Conservation (phyloP, 2,329 filamentous ascomycete genomes). For the Botrytis elliptica region DNA sequence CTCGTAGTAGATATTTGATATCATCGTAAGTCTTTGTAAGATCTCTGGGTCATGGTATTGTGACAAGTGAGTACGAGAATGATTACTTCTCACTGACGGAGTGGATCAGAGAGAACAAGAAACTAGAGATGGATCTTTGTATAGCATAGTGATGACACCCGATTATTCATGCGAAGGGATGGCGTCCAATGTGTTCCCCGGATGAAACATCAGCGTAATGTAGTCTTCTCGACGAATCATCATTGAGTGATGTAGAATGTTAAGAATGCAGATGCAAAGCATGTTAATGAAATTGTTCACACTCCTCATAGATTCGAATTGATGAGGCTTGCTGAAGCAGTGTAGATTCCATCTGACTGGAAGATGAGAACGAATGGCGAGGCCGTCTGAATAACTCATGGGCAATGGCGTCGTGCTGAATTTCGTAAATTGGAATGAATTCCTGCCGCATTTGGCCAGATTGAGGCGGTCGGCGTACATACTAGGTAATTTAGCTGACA, state of each 20-base stretch:
- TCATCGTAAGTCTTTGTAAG: constrained; percentile 19
- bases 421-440: constrained; percentile 13
- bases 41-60: not conserved
- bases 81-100: constrained; percentile 18
- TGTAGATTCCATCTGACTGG: not conserved
- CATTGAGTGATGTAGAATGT: not conserved
- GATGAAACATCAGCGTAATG: constrained; percentile 21
- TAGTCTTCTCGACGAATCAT: constrained; percentile 8
- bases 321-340: constrained; percentile 12
- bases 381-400: not conserved
- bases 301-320: not conserved
- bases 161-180: constrained; percentile 12
- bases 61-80: constrained; percentile 17
- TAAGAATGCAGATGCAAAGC: constrained; percentile 5
- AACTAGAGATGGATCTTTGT: not conserved
- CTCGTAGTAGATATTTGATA: constrained; percentile 20
- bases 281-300: not conserved
- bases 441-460: constrained; percentile 10
- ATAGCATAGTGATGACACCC: constrained; percentile 13
- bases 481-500: constrained; percentile 1
- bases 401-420: constrained; percentile 7
- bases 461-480: constrained; percentile 11
- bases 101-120: constrained; percentile 12
- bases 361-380: not conserved
- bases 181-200: constrained; percentile 17